Conservation (phyloP, 1,284 basidiomycete species). For the Cryptococcus amylolentus region DNA sequence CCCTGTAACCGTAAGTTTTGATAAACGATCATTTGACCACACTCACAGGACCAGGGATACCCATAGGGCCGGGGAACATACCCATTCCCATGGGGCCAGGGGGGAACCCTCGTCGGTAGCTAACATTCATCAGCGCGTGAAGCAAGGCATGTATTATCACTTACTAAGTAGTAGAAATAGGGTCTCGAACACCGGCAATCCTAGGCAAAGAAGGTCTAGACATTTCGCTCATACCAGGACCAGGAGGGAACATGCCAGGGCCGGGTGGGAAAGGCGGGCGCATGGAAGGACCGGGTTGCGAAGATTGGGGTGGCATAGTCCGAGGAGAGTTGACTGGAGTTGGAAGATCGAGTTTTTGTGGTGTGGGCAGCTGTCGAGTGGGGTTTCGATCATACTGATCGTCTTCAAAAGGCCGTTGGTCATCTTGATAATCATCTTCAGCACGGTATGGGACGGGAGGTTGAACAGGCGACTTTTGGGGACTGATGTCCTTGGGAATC, state of each 20-base stretch:
- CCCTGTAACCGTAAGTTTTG: conserved; percentile 23
- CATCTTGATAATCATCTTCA: conserved; percentile 17
- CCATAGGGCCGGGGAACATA: conserved; percentile 40
- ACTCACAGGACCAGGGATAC: conserved; percentile 39
- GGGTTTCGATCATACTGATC: conserved; percentile 13
- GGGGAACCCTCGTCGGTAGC: conserved; percentile 46
- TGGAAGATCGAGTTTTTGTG: conserved; percentile 42
- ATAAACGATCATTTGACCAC: neutral
- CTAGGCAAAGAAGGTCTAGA: conserved; percentile 34
- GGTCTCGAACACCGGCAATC: conserved; percentile 42
- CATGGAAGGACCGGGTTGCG: conserved; percentile 15
- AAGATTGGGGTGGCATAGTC: conserved; percentile 12
- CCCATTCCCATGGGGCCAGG: conserved; percentile 30
- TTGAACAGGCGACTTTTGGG: conserved; percentile 9
- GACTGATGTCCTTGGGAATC: conserved; percentile 2
- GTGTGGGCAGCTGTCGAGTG: conserved; percentile 24
- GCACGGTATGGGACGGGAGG: conserved; percentile 20
- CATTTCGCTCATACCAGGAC: conserved; percentile 25
- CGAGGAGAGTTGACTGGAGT: conserved; percentile 40
- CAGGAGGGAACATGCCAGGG: conserved; percentile 21
- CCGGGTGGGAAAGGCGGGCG: conserved; percentile 22
- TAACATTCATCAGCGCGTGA: conserved; percentile 5
- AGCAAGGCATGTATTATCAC: conserved; percentile 1
- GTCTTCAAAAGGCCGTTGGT: conserved; percentile 15
- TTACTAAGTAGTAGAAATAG: conserved; percentile 48